These are phyloP conservation scores for Melanomma pulvis-pyrius DNA, from an alignment of 495 filamentous ascomycete species.

Conservation along the genomic window DNA sequence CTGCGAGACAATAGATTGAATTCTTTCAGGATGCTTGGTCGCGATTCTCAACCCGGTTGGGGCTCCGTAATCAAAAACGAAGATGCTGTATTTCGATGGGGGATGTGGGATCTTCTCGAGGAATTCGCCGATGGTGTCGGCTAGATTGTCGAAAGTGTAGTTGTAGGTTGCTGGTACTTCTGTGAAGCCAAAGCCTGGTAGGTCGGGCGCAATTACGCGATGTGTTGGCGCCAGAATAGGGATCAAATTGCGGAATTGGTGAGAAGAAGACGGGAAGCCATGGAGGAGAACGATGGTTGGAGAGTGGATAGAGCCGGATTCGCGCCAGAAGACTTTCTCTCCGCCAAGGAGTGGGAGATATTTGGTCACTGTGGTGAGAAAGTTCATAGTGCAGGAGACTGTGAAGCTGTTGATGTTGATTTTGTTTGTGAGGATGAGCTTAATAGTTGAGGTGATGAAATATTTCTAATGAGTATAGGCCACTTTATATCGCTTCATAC, in stretches of 20 bases:
- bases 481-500: background rate
- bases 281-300: conserved; percentile 64
- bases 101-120: conserved; percentile 51
- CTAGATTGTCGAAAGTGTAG: conserved; percentile 57
- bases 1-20: conserved; percentile 61
- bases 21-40: conserved; percentile 50
- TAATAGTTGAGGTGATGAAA: background rate
- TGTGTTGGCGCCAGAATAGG: conserved; percentile 58
- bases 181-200: conserved; percentile 57
- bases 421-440: background rate
- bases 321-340: conserved; percentile 61
- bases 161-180: conserved; percentile 46
- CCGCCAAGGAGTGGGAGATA: conserved; percentile 40
- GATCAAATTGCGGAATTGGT: conserved; percentile 64
- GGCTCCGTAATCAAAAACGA: conserved; percentile 70
- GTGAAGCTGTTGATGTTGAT: background rate
- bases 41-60: conserved; percentile 60
- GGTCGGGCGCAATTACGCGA: conserved; percentile 62
- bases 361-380: conserved; percentile 16
- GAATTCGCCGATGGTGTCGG: conserved; percentile 54
- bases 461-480: background rate
- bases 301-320: conserved; percentile 45
- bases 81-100: conserved; percentile 55
- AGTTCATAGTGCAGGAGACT: conserved; percentile 7
- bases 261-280: conserved; percentile 65